Evolutionary conservation across 495 filamentous ascomycete genomes (phyloP).

Genomic region (Penicillium egyptiacum): DNA sequence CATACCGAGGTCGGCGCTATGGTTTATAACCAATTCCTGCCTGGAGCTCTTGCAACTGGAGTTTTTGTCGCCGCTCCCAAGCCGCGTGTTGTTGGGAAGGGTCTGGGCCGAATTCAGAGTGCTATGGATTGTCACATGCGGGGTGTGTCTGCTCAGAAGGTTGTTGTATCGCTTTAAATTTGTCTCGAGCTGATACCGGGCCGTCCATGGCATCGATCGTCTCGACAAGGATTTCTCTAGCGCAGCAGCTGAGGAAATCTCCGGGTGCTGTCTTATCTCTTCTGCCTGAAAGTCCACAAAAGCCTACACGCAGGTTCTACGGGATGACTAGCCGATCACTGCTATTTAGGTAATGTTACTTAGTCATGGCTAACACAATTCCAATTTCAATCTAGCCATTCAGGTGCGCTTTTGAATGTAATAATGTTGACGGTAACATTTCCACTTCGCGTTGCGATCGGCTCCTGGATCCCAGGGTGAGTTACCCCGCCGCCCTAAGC

Average conservation of each 20-base stretch:
- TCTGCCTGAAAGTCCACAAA: neutral
- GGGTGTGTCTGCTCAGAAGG: slow-evolving; percentile 40
- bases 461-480: too few species aligned
- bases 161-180: slow-evolving; percentile 19
- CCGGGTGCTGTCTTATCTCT: neutral
- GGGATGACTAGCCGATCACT: neutral
- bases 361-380: neutral
- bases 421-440: too few species aligned
- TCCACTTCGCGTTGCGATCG: too few species aligned
- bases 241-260: too few species aligned
- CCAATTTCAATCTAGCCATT: neutral
- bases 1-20: slow-evolving; percentile 27
- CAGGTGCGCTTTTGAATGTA: neutral
- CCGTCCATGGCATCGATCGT: neutral
- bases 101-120: slow-evolving; percentile 37
- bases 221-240: neutral
- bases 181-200: neutral
- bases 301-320: too few species aligned
- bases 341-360: neutral
- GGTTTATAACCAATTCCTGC: slow-evolving; percentile 37
- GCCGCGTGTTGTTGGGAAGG: slow-evolving; percentile 33
- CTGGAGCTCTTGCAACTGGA: slow-evolving; percentile 28
- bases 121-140: slow-evolving; percentile 32
- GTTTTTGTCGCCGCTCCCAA: slow-evolving; percentile 29
- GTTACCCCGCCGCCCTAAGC: too few species aligned